A percentile compares a stretch with the other conserved stretches of the same genome.
Conservation (phyloP, 176 grass and related monocot species). For the Rhynchospora pubera region DNA sequence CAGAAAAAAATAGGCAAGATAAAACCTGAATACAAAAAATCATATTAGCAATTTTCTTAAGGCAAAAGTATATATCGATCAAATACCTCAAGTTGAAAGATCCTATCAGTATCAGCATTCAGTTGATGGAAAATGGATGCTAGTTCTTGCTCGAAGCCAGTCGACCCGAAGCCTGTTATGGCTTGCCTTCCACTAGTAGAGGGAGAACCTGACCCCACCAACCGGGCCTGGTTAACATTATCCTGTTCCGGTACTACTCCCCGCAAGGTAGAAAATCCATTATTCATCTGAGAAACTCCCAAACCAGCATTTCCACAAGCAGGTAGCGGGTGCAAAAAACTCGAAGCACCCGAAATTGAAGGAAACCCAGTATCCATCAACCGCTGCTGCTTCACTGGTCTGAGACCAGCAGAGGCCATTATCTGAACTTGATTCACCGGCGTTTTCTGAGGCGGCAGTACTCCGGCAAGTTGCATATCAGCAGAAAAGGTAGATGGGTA, state of each 20-base stretch:
- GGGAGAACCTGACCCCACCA: background rate
- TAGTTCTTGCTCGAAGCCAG: background rate
- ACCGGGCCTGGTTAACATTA: background rate
- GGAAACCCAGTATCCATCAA: constrained; percentile 3
- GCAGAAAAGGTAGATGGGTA: background rate
- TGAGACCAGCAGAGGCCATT: background rate
- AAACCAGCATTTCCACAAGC: constrained; percentile 13
- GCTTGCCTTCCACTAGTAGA: constrained; percentile 14
- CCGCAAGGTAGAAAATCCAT: background rate
- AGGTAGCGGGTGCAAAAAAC: background rate
- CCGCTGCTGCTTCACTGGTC: background rate
- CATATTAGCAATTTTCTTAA: no score
- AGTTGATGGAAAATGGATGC: background rate
- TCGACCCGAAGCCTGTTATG: background rate
- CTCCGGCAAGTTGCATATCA: background rate
- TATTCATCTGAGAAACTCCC: background rate
- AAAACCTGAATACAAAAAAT: background rate
- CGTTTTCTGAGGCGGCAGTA: background rate
- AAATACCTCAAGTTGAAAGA: constrained; percentile 13
- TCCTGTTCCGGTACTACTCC: background rate
- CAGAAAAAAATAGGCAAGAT: no score
- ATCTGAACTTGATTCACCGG: background rate
- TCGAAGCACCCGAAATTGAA: background rate
- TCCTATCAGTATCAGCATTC: background rate
- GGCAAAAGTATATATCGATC: background rate